Conservation (phyloP, 2,329 filamentous ascomycete genomes). For the Neopestalotiopsis sp. region DNA sequence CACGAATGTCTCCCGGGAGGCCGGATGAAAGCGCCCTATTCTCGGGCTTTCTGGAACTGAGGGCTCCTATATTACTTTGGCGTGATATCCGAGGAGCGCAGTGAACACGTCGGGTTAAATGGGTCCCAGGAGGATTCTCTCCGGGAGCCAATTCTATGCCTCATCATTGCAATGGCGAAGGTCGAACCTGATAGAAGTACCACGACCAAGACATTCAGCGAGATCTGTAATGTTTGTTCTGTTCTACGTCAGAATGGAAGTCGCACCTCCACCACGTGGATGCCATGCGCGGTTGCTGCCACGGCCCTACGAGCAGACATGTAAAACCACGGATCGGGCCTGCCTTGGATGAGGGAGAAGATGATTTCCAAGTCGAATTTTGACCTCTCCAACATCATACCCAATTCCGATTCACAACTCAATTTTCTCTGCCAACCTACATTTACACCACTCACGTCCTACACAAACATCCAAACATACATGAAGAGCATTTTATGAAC, state of each 20-base stretch:
- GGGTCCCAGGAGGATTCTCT: neutral
- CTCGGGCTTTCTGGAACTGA: neutral
- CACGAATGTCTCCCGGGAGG: neutral
- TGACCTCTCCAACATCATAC: neutral
- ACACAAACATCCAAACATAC: neutral
- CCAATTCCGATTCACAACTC: neutral
- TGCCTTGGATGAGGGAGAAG: neutral
- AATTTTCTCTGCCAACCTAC: neutral
- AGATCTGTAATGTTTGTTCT: neutral
- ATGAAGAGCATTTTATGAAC: neutral
- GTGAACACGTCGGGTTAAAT: neutral
- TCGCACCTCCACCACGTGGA: neutral
- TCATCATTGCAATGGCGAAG: neutral
- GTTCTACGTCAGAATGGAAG: constrained; percentile 9
- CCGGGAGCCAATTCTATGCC: neutral
- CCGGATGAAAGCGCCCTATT: neutral
- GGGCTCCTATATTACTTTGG: neutral
- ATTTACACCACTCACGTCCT: neutral
- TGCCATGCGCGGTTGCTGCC: neutral
- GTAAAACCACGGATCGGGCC: neutral
- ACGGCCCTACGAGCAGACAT: neutral
- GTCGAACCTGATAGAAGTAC: neutral
- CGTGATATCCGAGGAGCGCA: neutral
- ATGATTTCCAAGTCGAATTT: neutral
- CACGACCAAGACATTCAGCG: neutral